Percentiles rank a stretch among this genome's conserved stretches.
Evolutionary conservation across 768 basidiomycete species (phyloP).

Genomic region (Boletus edulis): DNA sequence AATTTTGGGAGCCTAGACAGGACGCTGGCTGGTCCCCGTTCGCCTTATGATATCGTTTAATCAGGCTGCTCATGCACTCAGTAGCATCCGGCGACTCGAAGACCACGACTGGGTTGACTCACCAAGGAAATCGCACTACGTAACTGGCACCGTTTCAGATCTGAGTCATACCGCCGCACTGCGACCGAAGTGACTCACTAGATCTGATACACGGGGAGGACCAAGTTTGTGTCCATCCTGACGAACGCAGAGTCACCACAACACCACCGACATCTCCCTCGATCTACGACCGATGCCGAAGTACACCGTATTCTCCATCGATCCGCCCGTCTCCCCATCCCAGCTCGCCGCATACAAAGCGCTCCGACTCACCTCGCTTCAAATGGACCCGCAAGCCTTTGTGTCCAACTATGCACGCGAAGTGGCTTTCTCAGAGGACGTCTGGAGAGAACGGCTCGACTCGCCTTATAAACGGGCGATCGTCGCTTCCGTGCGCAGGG

Average conservation of each 20-base stretch:
- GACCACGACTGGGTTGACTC: too few relatives aligned
- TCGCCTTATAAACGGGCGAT: constrained; percentile 12
- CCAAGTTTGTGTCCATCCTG: too few relatives aligned
- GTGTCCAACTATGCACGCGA: constrained; percentile 23
- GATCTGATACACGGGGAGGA: too few relatives aligned
- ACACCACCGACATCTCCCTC: not conserved
- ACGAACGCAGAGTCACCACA: not conserved
- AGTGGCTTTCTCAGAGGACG: constrained; percentile 15
- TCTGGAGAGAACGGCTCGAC: constrained; percentile 23
- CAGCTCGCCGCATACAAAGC: constrained; percentile 25
- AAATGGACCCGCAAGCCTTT: constrained; percentile 21
- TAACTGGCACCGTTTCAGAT: too few relatives aligned
- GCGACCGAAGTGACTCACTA: too few relatives aligned
- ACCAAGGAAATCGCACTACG: too few relatives aligned
- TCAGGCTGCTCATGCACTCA: too few relatives aligned
- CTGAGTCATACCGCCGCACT: too few relatives aligned
- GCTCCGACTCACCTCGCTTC: constrained; percentile 23
- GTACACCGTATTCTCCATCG: constrained; percentile 16
- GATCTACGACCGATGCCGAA: not conserved
- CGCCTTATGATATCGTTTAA: too few relatives aligned
- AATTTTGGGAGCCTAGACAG: too few relatives aligned
- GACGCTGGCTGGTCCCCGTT: too few relatives aligned
- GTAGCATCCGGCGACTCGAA: too few relatives aligned
- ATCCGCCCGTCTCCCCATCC: constrained; percentile 10
- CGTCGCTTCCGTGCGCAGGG: constrained; percentile 8